Evolutionary conservation across 768 basidiomycete genomes (phyloP).

Genomic region (Cyathus striatus): DNA sequence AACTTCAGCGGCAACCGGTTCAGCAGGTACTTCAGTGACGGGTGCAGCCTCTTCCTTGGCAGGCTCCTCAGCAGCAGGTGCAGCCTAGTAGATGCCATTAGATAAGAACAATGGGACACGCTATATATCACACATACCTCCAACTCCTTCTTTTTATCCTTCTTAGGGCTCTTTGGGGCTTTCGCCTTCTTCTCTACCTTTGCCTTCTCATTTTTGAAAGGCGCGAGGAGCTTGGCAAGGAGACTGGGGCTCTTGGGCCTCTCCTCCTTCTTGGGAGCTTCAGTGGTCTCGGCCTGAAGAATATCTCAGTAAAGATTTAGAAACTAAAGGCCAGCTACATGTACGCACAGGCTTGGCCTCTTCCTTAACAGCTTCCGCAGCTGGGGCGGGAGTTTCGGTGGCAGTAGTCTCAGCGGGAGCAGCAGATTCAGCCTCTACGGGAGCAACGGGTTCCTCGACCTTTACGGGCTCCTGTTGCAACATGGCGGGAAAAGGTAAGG

Average conservation of each 20-base stretch:
- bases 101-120: conserved; percentile 1
- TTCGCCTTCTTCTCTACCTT: conserved; percentile 58
- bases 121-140: conserved; percentile 36
- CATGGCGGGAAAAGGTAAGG: neutral
- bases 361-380: conserved; percentile 30
- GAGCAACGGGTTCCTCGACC: conserved; percentile 19
- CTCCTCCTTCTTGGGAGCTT: conserved; percentile 64
- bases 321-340: conserved; percentile 1
- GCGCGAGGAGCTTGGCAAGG: conserved; percentile 72
- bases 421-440: conserved; percentile 38
- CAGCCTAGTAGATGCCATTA: conserved; percentile 24
- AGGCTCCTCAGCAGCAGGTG: conserved; percentile 37
- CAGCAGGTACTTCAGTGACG: conserved; percentile 33
- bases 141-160: conserved; percentile 79
- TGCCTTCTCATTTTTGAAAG: conserved; percentile 69
- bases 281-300: conserved; percentile 40
- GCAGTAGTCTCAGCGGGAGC: conserved; percentile 31
- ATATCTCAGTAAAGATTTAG: neutral
- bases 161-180: conserved; percentile 73
- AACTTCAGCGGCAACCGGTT: conserved; percentile 17
- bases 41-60: conserved; percentile 40
- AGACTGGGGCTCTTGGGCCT: conserved; percentile 77
- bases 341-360: conserved; percentile 36
- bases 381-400: conserved; percentile 12
- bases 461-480: conserved; percentile 25